Evolutionary conservation across 768 basidiomycete genomes (phyloP).

Genomic region (Hemileccinum impolitum): DNA sequence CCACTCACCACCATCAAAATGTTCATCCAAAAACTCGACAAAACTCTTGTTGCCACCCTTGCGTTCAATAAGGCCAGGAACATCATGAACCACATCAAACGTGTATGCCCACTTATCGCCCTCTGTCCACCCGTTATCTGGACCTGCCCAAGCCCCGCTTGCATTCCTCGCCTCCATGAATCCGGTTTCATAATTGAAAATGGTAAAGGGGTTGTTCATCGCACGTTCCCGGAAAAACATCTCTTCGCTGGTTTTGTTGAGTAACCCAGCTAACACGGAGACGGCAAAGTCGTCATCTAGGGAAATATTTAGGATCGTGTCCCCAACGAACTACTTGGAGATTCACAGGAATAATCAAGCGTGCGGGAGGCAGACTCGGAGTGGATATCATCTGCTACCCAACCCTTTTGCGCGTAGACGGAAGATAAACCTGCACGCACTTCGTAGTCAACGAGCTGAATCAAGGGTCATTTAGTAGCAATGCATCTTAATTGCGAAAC

Average conservation of each 20-base stretch:
- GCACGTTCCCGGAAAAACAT: conserved; percentile 56
- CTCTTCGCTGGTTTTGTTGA: conserved; percentile 50
- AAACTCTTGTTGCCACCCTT: conserved; percentile 68
- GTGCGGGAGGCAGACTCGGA: conserved; percentile 79
- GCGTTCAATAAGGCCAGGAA: conserved; percentile 55
- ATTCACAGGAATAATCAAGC: conserved; percentile 72
- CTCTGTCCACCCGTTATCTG: conserved; percentile 76
- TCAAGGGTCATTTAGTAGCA: background rate
- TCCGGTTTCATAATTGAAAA: conserved; percentile 65
- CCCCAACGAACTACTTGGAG: background rate
- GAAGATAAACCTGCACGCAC: conserved; percentile 74
- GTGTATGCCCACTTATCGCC: conserved; percentile 79
- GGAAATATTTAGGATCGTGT: background rate
- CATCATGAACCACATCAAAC: conserved; percentile 72
- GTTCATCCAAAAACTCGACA: conserved; percentile 61
- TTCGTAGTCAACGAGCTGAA: conserved; percentile 71
- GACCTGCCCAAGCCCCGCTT: conserved; percentile 70
- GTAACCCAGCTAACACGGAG: conserved; percentile 53
- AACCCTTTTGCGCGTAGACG: conserved; percentile 64
- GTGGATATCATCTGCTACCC: conserved; percentile 77
- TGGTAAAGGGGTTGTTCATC: conserved; percentile 50
- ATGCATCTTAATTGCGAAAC: conserved; percentile 3
- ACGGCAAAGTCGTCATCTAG: conserved; percentile 81
- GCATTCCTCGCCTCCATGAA: conserved; percentile 81
- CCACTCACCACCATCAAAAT: conserved; percentile 44